These are phyloP conservation scores for Blastocystis sp. DNA, from an alignment of 352 stramenopile genomes.

Conservation along the genomic window DNA sequence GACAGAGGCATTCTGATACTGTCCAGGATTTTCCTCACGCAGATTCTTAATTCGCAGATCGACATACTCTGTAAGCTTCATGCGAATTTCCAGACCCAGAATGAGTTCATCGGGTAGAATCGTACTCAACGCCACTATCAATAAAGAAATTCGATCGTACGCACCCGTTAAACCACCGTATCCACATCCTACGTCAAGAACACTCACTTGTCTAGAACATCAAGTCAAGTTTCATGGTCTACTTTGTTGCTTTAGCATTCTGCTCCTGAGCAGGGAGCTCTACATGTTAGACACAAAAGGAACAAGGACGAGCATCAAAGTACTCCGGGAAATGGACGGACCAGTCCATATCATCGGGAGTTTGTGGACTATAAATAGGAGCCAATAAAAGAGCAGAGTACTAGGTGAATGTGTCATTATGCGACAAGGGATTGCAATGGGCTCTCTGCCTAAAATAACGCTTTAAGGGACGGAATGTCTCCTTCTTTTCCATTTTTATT, in stretches of 20 bases:
- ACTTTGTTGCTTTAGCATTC: constrained; percentile 6
- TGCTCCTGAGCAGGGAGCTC: constrained; percentile 10
- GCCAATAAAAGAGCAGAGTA: not conserved
- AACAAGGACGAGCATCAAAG: constrained; percentile 50
- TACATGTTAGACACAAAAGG: not conserved
- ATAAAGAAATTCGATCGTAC: not conserved
- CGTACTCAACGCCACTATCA: constrained; percentile 72
- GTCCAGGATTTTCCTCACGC: constrained; percentile 70
- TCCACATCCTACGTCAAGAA: constrained; percentile 91
- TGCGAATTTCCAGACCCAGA: constrained; percentile 90
- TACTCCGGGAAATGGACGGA: constrained; percentile 78
- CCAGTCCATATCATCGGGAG: constrained; percentile 83
- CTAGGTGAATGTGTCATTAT: constrained; percentile 90
- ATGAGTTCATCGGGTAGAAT: constrained; percentile 82
- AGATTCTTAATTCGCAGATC: constrained; percentile 72
- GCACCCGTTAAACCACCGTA: constrained; percentile 85
- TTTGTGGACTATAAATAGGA: constrained; percentile 68
- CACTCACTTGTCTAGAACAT: constrained; percentile 74
- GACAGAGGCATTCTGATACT: constrained; percentile 87
- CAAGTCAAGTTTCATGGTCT: not conserved
- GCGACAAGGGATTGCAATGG: constrained; percentile 89
- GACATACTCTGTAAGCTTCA: constrained; percentile 80
- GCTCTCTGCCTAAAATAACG: constrained; percentile 89
- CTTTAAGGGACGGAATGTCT: constrained; percentile 74
- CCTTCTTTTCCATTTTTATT: not conserved